Conservation (phyloP, 441 rosid species). For the Eruca vesicaria region DNA sequence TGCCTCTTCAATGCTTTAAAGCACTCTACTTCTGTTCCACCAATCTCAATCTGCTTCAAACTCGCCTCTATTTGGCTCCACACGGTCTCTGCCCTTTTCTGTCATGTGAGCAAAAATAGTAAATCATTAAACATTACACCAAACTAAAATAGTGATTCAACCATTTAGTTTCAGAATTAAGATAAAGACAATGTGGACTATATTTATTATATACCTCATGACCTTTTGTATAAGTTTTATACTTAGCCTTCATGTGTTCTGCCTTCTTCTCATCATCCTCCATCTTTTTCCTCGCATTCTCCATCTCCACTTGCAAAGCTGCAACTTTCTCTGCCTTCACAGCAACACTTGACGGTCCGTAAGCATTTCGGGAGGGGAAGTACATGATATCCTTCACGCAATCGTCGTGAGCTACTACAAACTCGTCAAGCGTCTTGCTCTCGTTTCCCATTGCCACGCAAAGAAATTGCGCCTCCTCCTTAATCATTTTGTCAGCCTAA, state of each 20-base stretch:
- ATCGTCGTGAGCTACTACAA: no score
- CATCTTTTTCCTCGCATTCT: conserved; percentile 59
- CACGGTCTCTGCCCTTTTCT: conserved; percentile 75
- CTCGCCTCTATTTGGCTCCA: conserved; percentile 78
- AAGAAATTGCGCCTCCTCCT: no score
- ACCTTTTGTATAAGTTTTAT: conserved; percentile 83
- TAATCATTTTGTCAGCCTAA: no score
- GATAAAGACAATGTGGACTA: not conserved
- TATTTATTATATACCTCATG: conserved; percentile 65
- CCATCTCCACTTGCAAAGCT: no score
- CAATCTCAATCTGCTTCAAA: conserved; percentile 78
- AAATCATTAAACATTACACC: not conserved
- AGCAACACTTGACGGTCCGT: conserved; percentile 93
- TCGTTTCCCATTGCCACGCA: no score
- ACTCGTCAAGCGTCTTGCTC: no score
- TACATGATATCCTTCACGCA: conserved; percentile 94
- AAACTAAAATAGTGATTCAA: not conserved
- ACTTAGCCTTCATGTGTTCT: conserved; percentile 76
- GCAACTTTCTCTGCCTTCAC: conserved; percentile 84
- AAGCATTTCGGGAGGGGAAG: conserved; percentile 88
- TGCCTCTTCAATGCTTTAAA: conserved; percentile 90
- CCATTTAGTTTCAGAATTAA: not conserved
- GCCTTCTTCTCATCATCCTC: conserved; percentile 92
- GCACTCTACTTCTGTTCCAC: conserved; percentile 90
- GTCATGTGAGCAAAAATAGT: conserved; percentile 24